Base-by-base conservation (phyloP, 345 rosid species). In the Diplotaxis tenuifolia region DNA sequence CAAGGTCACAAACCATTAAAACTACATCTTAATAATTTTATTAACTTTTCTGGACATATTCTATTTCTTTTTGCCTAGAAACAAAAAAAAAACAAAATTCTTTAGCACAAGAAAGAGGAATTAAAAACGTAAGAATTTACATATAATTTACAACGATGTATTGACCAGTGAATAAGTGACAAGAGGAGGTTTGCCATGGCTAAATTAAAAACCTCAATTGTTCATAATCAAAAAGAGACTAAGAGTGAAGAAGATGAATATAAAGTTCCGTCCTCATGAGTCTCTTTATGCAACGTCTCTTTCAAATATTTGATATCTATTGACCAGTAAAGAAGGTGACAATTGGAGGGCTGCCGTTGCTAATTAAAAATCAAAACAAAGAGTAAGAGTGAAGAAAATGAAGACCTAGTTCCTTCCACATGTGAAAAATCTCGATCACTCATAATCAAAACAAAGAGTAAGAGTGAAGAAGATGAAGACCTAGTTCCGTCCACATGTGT, bases 161-260 rank as follows among this genome's bases (percentile, higher is more conserved):
- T 42, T 42, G 65, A 63, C 49, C 9, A 19, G 53, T 45, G 66
- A 16, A 42, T 28, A 42, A 42, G 29, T 38, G 66, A 42, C 14
- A 55, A 62, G 29, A 42, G 22, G 0, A 76, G 28, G 29, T 21
- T 62, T 52, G 53, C 31, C 79, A 76, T 55, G 29, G 14, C 1
- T 8, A 5, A 25, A 15, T 6, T 32, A 2, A 22, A 20, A 28
- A 28, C 6, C 55, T 53, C 64, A 53, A 15, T 52, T 19, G 45
- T 9, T 54, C 34, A 36, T 28, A 36, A 36, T 36, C 42, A 1
- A 36, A 36, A 36, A n/a, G n/a, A n/a, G n/a, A n/a, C n/a, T n/a
- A n/a, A n/a, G n/a, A n/a, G n/a, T n/a, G n/a, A n/a, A n/a, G n/a
- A n/a, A n/a, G n/a, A n/a, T n/a, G n/a, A n/a, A n/a, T n/a, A n/a